These are phyloP conservation scores for Phytopythium mirpurense DNA, from an alignment of 352 stramenopile genomes.

Conservation along the genomic window DNA sequence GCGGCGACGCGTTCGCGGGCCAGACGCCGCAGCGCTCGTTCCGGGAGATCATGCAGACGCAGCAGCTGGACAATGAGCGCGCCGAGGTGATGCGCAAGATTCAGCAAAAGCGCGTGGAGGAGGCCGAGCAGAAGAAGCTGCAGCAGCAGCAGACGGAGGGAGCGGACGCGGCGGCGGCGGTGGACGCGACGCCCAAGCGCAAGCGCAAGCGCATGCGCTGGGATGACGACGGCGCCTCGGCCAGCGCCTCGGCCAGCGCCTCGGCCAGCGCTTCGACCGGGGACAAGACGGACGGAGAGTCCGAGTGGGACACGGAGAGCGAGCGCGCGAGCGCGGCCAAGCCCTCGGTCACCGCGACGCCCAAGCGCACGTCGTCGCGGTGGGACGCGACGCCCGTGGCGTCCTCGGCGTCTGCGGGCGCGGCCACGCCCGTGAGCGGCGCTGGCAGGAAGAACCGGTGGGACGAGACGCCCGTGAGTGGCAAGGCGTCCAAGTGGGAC, in stretches of 20 bases:
- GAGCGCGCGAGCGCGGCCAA: conserved; percentile 33
- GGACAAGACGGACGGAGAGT: conserved; percentile 66
- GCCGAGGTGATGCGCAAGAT: conserved; percentile 86
- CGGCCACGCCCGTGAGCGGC: conserved; percentile 29
- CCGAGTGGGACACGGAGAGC: conserved; percentile 72
- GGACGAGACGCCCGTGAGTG: conserved; percentile 75
- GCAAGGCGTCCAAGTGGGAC: conserved; percentile 89
- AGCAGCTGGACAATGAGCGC: conserved; percentile 84
- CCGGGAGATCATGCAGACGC: conserved; percentile 90
- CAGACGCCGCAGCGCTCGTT: conserved; percentile 77
- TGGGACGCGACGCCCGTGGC: conserved; percentile 70
- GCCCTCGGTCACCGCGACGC: conserved; percentile 33
- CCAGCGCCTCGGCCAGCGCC: conserved; percentile 10
- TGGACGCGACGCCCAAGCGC: conserved; percentile 52
- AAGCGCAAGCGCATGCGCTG: conserved; percentile 75
- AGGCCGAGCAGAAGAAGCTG: conserved; percentile 31
- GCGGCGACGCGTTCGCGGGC: conserved; percentile 87
- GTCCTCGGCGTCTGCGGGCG: conserved; percentile 12
- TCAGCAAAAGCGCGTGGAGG: conserved; percentile 72
- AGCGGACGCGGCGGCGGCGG: conserved; percentile 5
- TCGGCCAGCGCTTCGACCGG: conserved; percentile 9
- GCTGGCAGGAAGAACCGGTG: conserved; percentile 71
- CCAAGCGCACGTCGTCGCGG: conserved; percentile 50
- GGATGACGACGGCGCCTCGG: conserved; percentile 67
- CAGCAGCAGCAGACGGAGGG: conserved; percentile 28